These are phyloP conservation scores for Gracilariopsis chorda DNA, from an alignment of 23 red algal species.

Conservation along the genomic window DNA sequence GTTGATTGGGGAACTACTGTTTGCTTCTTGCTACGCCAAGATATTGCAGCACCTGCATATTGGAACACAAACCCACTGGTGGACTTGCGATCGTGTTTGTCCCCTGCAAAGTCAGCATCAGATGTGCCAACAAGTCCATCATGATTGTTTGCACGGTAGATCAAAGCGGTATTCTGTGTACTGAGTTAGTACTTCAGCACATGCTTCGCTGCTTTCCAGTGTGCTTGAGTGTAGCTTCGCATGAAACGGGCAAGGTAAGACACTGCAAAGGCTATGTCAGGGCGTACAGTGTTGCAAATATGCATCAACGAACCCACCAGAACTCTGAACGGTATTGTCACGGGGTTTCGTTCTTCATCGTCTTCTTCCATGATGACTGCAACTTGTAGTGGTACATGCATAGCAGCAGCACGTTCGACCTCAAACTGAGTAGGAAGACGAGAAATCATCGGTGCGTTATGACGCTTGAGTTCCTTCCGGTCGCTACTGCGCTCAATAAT, in stretches of 20 bases:
- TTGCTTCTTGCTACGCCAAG: conserved; percentile 31
- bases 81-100: conserved; percentile 9
- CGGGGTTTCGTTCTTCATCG: too few species aligned
- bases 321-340: not conserved
- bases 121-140: not conserved
- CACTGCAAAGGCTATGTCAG: conserved; percentile 44
- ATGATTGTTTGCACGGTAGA: not conserved
- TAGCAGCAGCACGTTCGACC: not conserved
- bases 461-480: not conserved
- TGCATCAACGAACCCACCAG: conserved; percentile 16
- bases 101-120: conserved; percentile 15
- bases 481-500: not conserved
- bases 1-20: conserved; percentile 17
- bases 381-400: not conserved
- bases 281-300: conserved; percentile 22
- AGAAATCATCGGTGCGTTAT: conserved; percentile 5
- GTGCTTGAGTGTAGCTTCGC: not conserved
- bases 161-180: not conserved
- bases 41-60: not conserved
- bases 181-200: conserved; percentile 22
- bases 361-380: not conserved
- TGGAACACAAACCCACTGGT: conserved; percentile 29
- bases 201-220: conserved; percentile 38
- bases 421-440: not conserved
- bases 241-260: conserved; percentile 17